phyloP scores from a whole-genome alignment of 495 filamentous ascomycete genomes.

The Cudoniella acicularis region DNA sequence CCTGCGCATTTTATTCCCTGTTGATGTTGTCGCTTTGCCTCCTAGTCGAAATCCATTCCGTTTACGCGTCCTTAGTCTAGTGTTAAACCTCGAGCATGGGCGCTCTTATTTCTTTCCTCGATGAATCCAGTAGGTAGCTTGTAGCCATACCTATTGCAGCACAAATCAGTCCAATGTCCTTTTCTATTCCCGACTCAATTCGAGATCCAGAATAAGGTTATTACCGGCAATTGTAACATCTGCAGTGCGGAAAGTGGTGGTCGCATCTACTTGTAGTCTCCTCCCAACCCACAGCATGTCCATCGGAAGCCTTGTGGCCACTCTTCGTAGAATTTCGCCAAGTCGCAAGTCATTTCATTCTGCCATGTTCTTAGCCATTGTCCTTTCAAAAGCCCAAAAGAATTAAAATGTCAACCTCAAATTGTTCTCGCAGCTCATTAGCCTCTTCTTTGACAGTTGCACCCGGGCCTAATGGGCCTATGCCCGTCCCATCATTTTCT shows the following conservation, averaged over 20 bases:
- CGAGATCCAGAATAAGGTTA: neutral
- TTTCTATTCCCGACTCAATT: too few relatives aligned
- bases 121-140: neutral
- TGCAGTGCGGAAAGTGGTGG: neutral
- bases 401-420: neutral
- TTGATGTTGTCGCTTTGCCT: too few relatives aligned
- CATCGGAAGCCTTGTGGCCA: neutral
- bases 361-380: neutral
- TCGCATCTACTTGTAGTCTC: neutral
- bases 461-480: neutral
- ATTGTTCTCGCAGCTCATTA: neutral
- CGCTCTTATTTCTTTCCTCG: neutral
- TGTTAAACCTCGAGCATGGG: neutral
- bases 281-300: neutral
- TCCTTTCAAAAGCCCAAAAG: neutral
- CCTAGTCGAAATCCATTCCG: too few relatives aligned
- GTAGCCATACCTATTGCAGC: neutral
- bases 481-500: neutral
- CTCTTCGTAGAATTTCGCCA: neutral
- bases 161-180: neutral
- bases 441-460: neutral
- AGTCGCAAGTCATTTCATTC: neutral
- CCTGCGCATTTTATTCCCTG: too few relatives aligned
- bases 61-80: neutral
- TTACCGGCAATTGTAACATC: neutral